Evolutionary conservation across 1,139 yeast species (phyloP).

Genomic region (Eremothecium coryli): DNA sequence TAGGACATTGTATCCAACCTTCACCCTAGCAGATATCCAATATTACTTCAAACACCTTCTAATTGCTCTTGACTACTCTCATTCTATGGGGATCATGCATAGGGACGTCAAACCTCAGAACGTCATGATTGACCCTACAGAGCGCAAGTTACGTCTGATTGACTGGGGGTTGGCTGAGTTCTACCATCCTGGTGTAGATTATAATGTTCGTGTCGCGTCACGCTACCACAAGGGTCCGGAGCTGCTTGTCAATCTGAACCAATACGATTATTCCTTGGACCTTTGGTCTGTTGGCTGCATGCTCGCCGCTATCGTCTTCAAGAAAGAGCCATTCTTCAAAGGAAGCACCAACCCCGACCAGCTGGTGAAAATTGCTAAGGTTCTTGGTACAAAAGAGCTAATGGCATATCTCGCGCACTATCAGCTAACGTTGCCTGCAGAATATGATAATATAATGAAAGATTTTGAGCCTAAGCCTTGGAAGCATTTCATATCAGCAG

Average conservation of each 20-base stretch:
- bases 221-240: constrained; percentile 80
- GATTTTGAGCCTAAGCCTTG: constrained; percentile 62
- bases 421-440: constrained; percentile 49
- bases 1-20: constrained; percentile 59
- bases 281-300: constrained; percentile 80
- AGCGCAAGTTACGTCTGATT: constrained; percentile 54
- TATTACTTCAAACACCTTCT: constrained; percentile 61
- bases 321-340: constrained; percentile 68
- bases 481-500: constrained; percentile 48
- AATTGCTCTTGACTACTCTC: constrained; percentile 65
- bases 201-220: constrained; percentile 73
- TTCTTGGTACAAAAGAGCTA: constrained; percentile 64
- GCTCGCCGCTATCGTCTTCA: constrained; percentile 67
- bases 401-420: constrained; percentile 53
- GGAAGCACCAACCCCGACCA: constrained; percentile 77
- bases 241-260: constrained; percentile 59
- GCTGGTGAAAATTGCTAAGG: constrained; percentile 67
- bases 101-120: constrained; percentile 81
- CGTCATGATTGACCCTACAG: constrained; percentile 68
- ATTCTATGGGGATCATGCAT: constrained; percentile 78
- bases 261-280: constrained; percentile 70
- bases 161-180: constrained; percentile 86
- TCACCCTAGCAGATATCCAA: constrained; percentile 54
- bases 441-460: constrained; percentile 60
- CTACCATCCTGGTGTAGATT: constrained; percentile 69